Evolutionary conservation across 768 basidiomycete species (phyloP).

Genomic region (Pleurotus giganteus): DNA sequence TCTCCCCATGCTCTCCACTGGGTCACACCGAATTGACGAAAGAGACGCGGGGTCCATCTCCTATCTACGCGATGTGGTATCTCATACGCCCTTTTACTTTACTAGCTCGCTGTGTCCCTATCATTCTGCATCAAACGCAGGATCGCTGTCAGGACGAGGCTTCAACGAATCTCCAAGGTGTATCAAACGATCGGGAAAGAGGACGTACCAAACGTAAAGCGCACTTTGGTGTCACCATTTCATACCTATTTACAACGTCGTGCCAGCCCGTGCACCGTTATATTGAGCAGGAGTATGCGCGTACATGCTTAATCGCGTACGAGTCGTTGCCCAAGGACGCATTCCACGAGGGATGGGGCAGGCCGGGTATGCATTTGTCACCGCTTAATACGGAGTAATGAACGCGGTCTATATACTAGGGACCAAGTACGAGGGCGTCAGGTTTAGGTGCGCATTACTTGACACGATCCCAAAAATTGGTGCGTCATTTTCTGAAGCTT

Average conservation of each 20-base stretch:
- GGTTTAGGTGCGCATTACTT: constrained; percentile 67
- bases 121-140: constrained; percentile 67
- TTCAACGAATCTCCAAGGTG: constrained; percentile 67
- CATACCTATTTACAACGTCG: neutral
- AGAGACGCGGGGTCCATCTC: too few relatives aligned
- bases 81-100: neutral
- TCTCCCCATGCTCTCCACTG: neutral
- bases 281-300: constrained; percentile 73
- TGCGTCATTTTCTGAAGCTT: constrained; percentile 28
- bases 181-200: constrained; percentile 48
- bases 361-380: constrained; percentile 47
- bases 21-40: too few relatives aligned
- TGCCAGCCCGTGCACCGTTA: constrained; percentile 62
- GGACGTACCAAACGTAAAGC: constrained; percentile 60
- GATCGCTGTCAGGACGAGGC: constrained; percentile 58
- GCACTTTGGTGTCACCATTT: neutral
- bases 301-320: constrained; percentile 67
- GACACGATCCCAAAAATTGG: constrained; percentile 72
- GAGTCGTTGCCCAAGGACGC: constrained; percentile 68
- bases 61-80: neutral
- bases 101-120: constrained; percentile 56
- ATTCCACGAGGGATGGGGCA: constrained; percentile 73
- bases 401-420: constrained; percentile 31
- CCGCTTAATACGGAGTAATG: neutral
- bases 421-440: constrained; percentile 55